phyloP scores from a whole-genome alignment of 2,329 filamentous ascomycete species.

The Pyrenophora graminea region DNA sequence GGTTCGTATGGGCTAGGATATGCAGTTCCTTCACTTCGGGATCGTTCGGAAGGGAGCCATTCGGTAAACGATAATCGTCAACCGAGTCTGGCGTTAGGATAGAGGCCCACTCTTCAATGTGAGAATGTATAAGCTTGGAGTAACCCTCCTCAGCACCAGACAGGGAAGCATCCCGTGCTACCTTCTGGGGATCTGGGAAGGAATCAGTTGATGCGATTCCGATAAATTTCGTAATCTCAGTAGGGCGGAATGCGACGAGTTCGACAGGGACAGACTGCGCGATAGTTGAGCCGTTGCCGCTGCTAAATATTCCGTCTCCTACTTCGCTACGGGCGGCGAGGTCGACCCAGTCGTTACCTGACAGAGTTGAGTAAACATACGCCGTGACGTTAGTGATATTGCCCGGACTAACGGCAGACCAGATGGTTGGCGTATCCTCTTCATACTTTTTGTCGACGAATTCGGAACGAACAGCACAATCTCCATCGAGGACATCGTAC shows the following conservation, averaged over 20 bases:
- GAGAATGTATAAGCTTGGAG: conserved; percentile 57
- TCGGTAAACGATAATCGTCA: conserved; percentile 63
- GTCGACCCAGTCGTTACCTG: conserved; percentile 53
- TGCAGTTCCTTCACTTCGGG: conserved; percentile 61
- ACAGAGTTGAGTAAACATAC: conserved; percentile 59
- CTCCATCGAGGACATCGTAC: conserved; percentile 70
- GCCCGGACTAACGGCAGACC: conserved; percentile 65
- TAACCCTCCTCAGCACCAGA: conserved; percentile 60
- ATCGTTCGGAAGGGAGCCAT: conserved; percentile 62
- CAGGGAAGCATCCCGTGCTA: conserved; percentile 61
- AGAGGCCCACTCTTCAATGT: conserved; percentile 64
- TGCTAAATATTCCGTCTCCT: conserved; percentile 55
- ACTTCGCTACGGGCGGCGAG: conserved; percentile 51
- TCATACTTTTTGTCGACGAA: conserved; percentile 62
- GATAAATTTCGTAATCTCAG: conserved; percentile 67
- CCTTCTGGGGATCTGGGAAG: conserved; percentile 60
- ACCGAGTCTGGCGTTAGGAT: conserved; percentile 66
- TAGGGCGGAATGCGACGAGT: conserved; percentile 58
- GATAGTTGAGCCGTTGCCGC: conserved; percentile 64
- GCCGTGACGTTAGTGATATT: conserved; percentile 67
- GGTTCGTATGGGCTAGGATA: conserved; percentile 59
- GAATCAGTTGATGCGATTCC: conserved; percentile 71
- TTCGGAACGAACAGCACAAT: conserved; percentile 67
- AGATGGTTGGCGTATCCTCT: conserved; percentile 59
- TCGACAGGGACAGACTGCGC: conserved; percentile 62